A percentile compares a stretch with the other conserved stretches of the same genome.
Conservation (phyloP, 108 stramenopile genomes). For the Skeletonema tropicum region DNA sequence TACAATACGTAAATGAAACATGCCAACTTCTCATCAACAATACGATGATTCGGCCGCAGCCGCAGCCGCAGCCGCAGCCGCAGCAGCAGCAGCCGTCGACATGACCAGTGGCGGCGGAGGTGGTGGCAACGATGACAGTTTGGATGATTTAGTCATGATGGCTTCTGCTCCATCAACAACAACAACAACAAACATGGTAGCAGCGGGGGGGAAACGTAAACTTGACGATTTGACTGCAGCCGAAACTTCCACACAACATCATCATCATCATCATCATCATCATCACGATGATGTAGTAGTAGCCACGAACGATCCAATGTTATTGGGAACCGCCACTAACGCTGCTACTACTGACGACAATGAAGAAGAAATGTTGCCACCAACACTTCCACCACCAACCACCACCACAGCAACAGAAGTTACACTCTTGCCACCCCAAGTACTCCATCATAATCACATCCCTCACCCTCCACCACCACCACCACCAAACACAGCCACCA, state of each 20-base stretch:
- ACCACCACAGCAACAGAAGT: too few species aligned
- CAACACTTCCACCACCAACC: not conserved
- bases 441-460: not conserved
- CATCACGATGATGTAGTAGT: not conserved
- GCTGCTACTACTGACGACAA: too few species aligned
- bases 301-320: not conserved
- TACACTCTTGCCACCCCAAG: too few species aligned
- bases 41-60: too few species aligned
- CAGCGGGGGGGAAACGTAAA: not conserved
- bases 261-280: too few species aligned
- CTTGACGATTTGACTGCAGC: not conserved
- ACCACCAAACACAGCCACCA: not conserved
- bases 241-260: too few species aligned
- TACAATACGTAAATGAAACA: too few species aligned
- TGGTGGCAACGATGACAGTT: not conserved
- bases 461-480: too few species aligned
- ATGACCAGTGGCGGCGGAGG: not conserved
- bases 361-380: too few species aligned
- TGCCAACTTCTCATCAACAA: not conserved
- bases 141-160: not conserved
- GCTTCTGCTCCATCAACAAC: not conserved
- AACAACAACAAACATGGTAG: too few species aligned
- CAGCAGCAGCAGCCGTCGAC: not conserved
- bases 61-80: not conserved
- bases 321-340: not conserved